Evolutionary conservation across 176 grass and related monocot genomes (phyloP).

Genomic region (Tillandsia leiboldiana): DNA sequence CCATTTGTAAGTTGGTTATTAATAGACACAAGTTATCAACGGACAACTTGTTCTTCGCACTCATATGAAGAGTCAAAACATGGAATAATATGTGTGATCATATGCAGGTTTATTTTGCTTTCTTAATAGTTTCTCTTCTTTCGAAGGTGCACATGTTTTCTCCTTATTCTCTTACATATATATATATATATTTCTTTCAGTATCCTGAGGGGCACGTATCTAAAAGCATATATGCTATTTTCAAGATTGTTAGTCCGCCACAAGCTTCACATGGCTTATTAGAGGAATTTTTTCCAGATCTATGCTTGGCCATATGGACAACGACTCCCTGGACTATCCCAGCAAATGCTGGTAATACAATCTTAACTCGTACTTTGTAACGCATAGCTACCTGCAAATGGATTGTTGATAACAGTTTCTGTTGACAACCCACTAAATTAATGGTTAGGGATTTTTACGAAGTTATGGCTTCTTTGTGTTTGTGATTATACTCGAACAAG

Average conservation of each 20-base stretch:
- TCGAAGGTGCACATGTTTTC: conserved; percentile 9
- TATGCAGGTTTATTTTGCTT: conserved; percentile 3
- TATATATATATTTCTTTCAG: conserved; percentile 40
- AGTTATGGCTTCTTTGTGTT: no score
- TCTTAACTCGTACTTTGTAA: not conserved
- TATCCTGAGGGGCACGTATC: conserved; percentile 88
- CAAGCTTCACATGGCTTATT: conserved; percentile 38
- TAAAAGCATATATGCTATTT: conserved; percentile 89
- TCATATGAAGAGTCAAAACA: no score
- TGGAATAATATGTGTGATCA: conserved; percentile 1
- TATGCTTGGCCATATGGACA: conserved; percentile 85
- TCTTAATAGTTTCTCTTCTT: not conserved
- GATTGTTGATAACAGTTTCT: not conserved
- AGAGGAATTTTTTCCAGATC: conserved; percentile 68
- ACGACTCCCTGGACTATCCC: conserved; percentile 99
- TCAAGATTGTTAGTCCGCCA: conserved; percentile 55
- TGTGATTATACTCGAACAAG: no score
- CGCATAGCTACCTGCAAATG: not conserved
- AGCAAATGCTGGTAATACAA: conserved; percentile 89
- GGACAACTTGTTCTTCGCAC: no score
- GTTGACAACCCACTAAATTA: no score
- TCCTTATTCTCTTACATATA: conserved; percentile 8
- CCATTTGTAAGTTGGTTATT: no score
- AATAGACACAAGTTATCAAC: no score
- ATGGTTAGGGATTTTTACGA: no score